Conservation (phyloP, 495 filamentous ascomycete genomes). For the Aspergillus carlsbadensis region DNA sequence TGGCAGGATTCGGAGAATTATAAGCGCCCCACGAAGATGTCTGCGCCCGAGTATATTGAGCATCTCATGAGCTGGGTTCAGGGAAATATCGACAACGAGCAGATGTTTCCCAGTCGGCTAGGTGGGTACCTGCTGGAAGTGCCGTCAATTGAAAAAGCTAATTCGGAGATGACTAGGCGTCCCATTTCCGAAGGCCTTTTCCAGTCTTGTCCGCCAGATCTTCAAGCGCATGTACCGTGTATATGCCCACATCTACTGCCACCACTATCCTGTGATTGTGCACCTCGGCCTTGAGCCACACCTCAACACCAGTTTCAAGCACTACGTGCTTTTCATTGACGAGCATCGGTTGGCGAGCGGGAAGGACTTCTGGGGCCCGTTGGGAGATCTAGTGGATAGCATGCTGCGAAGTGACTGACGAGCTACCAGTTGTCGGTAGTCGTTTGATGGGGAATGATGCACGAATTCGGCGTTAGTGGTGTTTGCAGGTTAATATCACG, state of each 20-base stretch:
- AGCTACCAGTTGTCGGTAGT: neutral
- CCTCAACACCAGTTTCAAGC: conserved; percentile 99
- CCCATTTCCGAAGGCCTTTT: conserved; percentile 92
- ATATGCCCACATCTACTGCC: conserved; percentile 99
- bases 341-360: conserved; percentile 85
- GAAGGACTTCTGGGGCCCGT: conserved; percentile 97
- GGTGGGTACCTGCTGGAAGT: conserved; percentile 48
- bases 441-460: conserved; percentile 8
- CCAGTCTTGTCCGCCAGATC: conserved; percentile 81
- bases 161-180: conserved; percentile 58
- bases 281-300: conserved; percentile 95
- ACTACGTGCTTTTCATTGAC: conserved; percentile 96
- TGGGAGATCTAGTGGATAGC: conserved; percentile 93
- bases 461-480: conserved; percentile 28
- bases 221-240: conserved; percentile 99
- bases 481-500: conserved; percentile 10
- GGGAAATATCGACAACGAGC: conserved; percentile 91
- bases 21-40: conserved; percentile 96
- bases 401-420: conserved; percentile 91
- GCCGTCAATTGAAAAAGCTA: conserved; percentile 6
- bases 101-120: conserved; percentile 89
- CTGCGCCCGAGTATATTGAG: conserved; percentile 95
- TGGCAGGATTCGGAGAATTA: conserved; percentile 95
- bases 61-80: conserved; percentile 97
- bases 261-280: conserved; percentile 96